Conservation (phyloP, 202 grass and related monocot genomes). For the Elaeis oleifera region DNA sequence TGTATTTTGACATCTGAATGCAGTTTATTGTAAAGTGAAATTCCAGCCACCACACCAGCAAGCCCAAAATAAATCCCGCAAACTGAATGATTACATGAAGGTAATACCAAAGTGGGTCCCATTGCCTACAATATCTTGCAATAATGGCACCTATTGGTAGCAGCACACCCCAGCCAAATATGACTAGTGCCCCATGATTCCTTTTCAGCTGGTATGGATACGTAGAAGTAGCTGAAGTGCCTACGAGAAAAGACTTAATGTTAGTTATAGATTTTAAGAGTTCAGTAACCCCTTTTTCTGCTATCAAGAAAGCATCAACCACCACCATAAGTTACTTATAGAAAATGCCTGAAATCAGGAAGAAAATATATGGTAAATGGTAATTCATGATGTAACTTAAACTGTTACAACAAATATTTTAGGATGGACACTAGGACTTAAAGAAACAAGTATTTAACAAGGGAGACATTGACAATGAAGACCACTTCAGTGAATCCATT, state of each 20-base stretch:
- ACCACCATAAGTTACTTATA: too few relatives aligned
- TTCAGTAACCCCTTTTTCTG: too few relatives aligned
- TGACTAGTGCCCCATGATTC: conserved; percentile 45
- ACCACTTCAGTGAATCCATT: too few relatives aligned
- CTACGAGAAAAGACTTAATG: background rate
- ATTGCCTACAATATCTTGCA: conserved; percentile 46
- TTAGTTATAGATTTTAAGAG: background rate
- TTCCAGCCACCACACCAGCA: conserved; percentile 36
- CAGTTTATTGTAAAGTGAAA: conserved; percentile 36
- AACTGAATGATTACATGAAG: conserved; percentile 44
- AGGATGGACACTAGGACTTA: too few relatives aligned
- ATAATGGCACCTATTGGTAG: conserved; percentile 41
- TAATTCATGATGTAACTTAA: too few relatives aligned
- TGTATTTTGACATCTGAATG: conserved; percentile 39
- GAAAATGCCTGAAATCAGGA: too few relatives aligned
- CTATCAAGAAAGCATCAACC: too few relatives aligned
- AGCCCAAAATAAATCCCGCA: conserved; percentile 41
- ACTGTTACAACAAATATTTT: too few relatives aligned
- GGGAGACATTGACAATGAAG: too few relatives aligned
- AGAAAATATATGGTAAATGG: too few relatives aligned
- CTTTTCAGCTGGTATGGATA: conserved; percentile 39
- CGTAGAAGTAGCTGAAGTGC: conserved; percentile 12
- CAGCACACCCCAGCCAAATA: conserved; percentile 50
- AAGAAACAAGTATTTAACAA: too few relatives aligned
- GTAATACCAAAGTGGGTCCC: conserved; percentile 52